Evolutionary conservation across 192 early-diverging fungal genomes (phyloP).

Genomic region (Linnemannia zychae): DNA sequence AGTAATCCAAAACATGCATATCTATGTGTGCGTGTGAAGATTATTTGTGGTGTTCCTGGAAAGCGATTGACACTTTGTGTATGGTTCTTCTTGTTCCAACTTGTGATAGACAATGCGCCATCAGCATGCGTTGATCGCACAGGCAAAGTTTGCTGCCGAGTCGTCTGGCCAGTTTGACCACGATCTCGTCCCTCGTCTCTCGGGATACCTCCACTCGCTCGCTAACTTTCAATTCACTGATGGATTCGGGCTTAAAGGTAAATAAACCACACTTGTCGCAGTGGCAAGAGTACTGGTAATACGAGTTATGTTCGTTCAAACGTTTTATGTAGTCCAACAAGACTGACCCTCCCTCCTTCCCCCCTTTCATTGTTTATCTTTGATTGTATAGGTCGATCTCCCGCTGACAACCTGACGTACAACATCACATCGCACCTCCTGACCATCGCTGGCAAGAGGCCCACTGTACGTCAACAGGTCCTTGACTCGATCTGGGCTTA

Average conservation of each 20-base stretch:
- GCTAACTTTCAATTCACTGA: slow-evolving; percentile 49
- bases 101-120: slow-evolving; percentile 48
- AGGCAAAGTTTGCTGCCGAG: slow-evolving; percentile 55
- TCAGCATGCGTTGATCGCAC: slow-evolving; percentile 50
- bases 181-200: slow-evolving; percentile 53
- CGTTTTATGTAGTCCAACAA: neutral
- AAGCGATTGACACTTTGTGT: neutral
- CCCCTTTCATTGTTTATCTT: neutral
- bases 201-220: slow-evolving; percentile 49
- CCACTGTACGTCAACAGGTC: slow-evolving; percentile 51
- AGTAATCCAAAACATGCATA: neutral
- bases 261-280: neutral
- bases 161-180: slow-evolving; percentile 55
- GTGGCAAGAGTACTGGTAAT: neutral
- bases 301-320: neutral
- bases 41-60: neutral
- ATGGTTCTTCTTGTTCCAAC: neutral
- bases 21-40: neutral
- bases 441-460: slow-evolving; percentile 57
- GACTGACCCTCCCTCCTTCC: neutral
- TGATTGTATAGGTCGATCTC: slow-evolving; percentile 26
- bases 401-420: slow-evolving; percentile 56
- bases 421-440: slow-evolving; percentile 60
- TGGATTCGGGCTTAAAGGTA: slow-evolving; percentile 54
- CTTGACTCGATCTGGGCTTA: slow-evolving; percentile 64